These are phyloP conservation scores for Zizania palustris DNA, from an alignment of 202 grass and related monocot species.

Conservation along the genomic window DNA sequence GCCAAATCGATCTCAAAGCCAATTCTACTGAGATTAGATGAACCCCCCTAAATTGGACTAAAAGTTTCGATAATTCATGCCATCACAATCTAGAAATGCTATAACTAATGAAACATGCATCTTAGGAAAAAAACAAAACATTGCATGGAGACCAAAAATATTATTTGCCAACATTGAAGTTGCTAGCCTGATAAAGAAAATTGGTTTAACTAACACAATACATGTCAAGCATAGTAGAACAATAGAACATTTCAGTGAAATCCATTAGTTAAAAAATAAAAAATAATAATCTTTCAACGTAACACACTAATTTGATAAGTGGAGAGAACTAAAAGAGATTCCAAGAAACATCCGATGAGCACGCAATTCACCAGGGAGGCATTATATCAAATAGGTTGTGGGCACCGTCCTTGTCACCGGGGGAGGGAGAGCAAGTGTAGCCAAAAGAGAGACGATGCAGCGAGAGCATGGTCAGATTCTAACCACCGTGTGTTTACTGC, in stretches of 20 bases:
- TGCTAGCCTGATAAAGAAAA: neutral
- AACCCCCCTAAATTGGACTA: too few relatives aligned
- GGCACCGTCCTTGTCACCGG: conserved; percentile 11
- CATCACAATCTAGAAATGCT: too few relatives aligned
- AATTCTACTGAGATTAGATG: too few relatives aligned
- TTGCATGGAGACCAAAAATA: neutral
- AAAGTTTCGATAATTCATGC: too few relatives aligned
- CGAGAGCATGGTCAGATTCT: neutral
- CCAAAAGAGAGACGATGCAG: conserved; percentile 8
- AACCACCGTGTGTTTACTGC: too few relatives aligned
- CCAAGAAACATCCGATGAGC: neutral
- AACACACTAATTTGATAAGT: too few relatives aligned
- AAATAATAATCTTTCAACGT: neutral
- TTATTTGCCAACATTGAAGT: neutral
- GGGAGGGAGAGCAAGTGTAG: conserved; percentile 32
- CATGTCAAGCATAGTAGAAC: neutral
- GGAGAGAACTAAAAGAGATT: neutral
- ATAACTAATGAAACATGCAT: too few relatives aligned
- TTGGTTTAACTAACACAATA: neutral
- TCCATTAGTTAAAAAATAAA: neutral
- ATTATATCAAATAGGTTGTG: conserved; percentile 45
- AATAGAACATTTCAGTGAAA: neutral
- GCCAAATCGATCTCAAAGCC: too few relatives aligned
- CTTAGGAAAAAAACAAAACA: too few relatives aligned
- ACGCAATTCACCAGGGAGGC: neutral